A percentile compares a stretch with the other conserved stretches of the same genome.
Conservation (phyloP, 306 rosid species). For the Astragalus membranaceus region DNA sequence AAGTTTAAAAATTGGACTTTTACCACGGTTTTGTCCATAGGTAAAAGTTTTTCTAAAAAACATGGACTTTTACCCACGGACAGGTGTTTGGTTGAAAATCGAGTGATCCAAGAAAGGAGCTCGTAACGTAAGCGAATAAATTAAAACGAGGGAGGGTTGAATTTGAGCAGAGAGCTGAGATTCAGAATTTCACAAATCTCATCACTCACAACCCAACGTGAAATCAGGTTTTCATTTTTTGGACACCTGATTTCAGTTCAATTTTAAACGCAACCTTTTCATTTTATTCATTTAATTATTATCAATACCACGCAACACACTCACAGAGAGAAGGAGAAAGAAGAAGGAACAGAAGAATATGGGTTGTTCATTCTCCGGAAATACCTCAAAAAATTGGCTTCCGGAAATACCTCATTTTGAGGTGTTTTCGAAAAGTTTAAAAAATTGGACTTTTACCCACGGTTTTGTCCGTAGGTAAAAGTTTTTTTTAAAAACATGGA, state of each 20-base stretch:
- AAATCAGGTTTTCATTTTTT: constrained; percentile 43
- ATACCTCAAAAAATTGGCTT: too few species aligned
- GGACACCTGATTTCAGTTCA: constrained; percentile 36
- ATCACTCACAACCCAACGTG: constrained; percentile 23
- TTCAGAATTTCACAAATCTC: background rate
- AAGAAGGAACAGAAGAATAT: constrained; percentile 21
- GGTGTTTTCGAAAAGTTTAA: too few species aligned
- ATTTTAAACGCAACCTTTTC: too few species aligned
- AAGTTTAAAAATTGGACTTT: too few species aligned
- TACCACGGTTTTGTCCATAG: too few species aligned
- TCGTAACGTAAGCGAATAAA: background rate
- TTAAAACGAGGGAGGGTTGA: background rate
- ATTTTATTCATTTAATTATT: background rate
- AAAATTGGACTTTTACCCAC: too few species aligned
- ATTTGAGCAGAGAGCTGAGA: background rate
- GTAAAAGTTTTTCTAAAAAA: too few species aligned
- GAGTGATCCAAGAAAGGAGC: constrained; percentile 25
- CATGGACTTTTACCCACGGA: too few species aligned
- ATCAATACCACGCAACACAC: background rate
- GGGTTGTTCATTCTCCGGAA: constrained; percentile 98
- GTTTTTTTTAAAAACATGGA: too few species aligned
- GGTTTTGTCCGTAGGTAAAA: too few species aligned
- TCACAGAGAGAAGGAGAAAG: background rate
- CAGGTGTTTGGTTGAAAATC: constrained; percentile 35
- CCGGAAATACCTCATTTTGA: too few species aligned